Conservation (phyloP, 257 asterid species). For the Gardenia jasminoides region DNA sequence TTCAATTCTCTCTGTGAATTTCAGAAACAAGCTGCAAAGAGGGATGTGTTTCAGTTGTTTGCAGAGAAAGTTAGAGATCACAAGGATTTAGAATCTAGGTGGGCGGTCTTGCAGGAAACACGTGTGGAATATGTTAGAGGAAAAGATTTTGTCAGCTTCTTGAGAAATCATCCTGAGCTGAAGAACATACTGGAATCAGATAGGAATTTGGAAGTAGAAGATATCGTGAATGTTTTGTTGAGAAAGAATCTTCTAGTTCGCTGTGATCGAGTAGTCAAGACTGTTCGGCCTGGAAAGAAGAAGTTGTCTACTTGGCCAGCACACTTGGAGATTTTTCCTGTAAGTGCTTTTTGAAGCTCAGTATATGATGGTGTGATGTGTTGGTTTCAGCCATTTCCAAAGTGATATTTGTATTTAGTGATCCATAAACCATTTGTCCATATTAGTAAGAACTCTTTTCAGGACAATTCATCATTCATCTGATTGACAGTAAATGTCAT, state of each 20-base stretch:
- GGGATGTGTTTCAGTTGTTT: constrained; percentile 79
- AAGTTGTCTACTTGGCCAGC: constrained; percentile 98
- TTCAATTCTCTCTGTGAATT: constrained; percentile 25
- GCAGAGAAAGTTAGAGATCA: constrained; percentile 97
- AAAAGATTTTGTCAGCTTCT: constrained; percentile 78
- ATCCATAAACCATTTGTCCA: background rate
- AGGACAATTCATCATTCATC: background rate
- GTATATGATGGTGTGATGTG: background rate
- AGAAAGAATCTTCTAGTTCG: constrained; percentile 84
- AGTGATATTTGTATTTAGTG: background rate
- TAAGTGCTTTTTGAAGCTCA: constrained; percentile 37
- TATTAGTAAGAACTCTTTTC: no score
- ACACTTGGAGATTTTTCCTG: constrained; percentile 80
- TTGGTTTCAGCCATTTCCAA: background rate
- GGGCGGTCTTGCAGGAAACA: constrained; percentile 99
- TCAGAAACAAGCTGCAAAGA: constrained; percentile 82
- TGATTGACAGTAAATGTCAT: background rate
- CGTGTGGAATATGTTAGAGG: constrained; percentile 97
- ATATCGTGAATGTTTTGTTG: constrained; percentile 69
- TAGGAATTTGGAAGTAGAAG: constrained; percentile 70
- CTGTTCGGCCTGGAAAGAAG: constrained; percentile 93
- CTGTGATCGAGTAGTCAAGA: constrained; percentile 92
- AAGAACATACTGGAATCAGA: constrained; percentile 79
- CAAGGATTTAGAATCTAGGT: constrained; percentile 91
- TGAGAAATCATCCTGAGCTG: constrained; percentile 75